These are phyloP conservation scores for Apophysomyces ossiformis DNA, from an alignment of 371 early-diverging fungal species.

Conservation along the genomic window DNA sequence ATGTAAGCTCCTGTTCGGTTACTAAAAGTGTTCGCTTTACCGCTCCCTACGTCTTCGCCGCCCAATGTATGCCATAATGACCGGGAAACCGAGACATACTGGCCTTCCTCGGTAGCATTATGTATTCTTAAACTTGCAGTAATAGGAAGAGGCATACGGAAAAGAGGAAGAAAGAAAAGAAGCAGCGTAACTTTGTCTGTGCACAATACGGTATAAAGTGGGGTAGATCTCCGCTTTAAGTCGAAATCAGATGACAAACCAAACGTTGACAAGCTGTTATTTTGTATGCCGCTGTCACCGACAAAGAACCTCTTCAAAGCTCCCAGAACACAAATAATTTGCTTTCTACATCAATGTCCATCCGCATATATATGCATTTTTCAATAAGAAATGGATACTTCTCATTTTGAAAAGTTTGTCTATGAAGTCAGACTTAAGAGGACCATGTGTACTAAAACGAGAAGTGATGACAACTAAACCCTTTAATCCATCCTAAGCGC, in stretches of 20 bases:
- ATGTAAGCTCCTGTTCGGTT: background rate
- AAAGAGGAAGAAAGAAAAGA: slow-evolving; percentile 3
- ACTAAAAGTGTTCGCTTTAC: background rate
- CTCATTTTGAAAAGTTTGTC: no score
- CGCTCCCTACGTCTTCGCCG: background rate
- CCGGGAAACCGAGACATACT: slow-evolving; percentile 19
- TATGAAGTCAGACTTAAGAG: no score
- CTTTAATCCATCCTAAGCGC: no score
- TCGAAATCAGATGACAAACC: slow-evolving; percentile 11
- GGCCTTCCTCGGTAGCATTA: slow-evolving; percentile 14
- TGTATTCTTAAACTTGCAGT: slow-evolving; percentile 20
- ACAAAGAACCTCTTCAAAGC: no score
- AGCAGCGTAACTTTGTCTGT: slow-evolving; percentile 8
- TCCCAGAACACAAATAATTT: no score
- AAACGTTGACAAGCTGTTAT: background rate
- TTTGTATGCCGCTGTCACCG: background rate
- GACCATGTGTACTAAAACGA: no score
- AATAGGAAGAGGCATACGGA: slow-evolving; percentile 18
- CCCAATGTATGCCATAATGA: slow-evolving; percentile 21
- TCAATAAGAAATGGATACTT: no score
- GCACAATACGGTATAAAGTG: background rate
- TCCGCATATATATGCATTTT: no score
- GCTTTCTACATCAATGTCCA: no score
- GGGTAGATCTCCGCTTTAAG: slow-evolving; percentile 9
- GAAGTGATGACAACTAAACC: no score